Percentiles rank a stretch among this genome's conserved stretches.
These are phyloP conservation scores for Aspergillus leporis DNA, from an alignment of 495 filamentous ascomycete species.

Conservation along the genomic window DNA sequence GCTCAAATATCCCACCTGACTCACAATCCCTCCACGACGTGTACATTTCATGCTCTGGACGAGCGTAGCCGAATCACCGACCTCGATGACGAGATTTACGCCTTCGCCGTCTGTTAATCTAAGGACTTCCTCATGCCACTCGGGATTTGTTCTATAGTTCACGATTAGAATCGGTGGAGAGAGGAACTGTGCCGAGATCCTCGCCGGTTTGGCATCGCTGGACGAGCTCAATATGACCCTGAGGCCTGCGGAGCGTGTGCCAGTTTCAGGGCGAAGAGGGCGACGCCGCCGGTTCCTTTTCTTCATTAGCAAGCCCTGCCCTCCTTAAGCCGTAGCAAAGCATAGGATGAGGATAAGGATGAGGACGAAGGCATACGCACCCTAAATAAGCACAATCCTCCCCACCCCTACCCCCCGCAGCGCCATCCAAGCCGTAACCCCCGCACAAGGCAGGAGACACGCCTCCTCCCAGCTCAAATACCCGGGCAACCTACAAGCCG, in stretches of 20 bases:
- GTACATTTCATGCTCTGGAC: slow-evolving; percentile 38
- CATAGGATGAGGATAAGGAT: not conserved
- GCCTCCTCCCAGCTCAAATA: slow-evolving; percentile 35
- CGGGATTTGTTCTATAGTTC: slow-evolving; percentile 33
- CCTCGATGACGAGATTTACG: slow-evolving; percentile 43
- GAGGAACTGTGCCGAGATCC: slow-evolving; percentile 19
- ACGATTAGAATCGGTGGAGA: slow-evolving; percentile 27
- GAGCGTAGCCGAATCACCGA: slow-evolving; percentile 33
- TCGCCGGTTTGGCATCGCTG: slow-evolving; percentile 33
- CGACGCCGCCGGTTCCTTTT: slow-evolving; percentile 39
- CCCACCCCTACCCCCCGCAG: slow-evolving; percentile 34
- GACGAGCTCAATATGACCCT: slow-evolving; percentile 38
- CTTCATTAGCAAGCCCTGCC: not conserved
- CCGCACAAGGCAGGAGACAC: slow-evolving; percentile 36
- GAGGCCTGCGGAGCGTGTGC: slow-evolving; percentile 32
- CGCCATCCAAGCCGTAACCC: slow-evolving; percentile 42
- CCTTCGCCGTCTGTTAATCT: slow-evolving; percentile 34
- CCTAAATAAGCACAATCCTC: slow-evolving; percentile 43
- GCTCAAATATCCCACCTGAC: slow-evolving; percentile 43
- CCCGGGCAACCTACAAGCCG: slow-evolving; percentile 27
- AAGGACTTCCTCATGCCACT: slow-evolving; percentile 39
- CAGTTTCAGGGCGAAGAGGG: slow-evolving; percentile 36
- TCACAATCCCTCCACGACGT: slow-evolving; percentile 36
- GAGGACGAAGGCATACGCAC: slow-evolving; percentile 21
- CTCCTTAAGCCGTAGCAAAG: not conserved